A percentile compares a stretch with the other conserved stretches of the same genome.
phyloP scores from a whole-genome alignment of 257 asterid species.

The Linderniella brevidens region DNA sequence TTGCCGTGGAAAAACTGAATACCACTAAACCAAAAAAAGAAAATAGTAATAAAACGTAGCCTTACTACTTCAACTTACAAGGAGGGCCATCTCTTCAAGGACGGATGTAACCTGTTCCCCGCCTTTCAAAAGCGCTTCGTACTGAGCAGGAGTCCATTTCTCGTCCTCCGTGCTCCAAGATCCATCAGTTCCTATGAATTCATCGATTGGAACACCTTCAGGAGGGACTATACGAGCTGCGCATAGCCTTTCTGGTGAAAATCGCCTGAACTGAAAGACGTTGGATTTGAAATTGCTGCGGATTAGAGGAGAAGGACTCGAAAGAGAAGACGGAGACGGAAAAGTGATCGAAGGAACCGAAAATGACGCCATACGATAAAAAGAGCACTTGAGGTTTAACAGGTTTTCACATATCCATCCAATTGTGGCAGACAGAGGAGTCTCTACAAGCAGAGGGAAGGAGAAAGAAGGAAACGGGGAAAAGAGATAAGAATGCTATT shows the following conservation, averaged over 20 bases:
- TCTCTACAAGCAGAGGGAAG: no score
- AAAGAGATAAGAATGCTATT: no score
- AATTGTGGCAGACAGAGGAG: no score
- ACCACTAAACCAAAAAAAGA: background rate
- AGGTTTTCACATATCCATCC: no score
- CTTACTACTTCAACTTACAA: constrained; percentile 27
- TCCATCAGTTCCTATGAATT: constrained; percentile 19
- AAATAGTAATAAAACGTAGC: background rate
- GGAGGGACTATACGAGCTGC: constrained; percentile 23
- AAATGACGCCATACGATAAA: no score
- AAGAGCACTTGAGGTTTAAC: no score
- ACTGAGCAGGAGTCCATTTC: constrained; percentile 38
- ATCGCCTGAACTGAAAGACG: no score
- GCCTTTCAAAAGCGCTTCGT: constrained; percentile 56
- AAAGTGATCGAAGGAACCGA: no score
- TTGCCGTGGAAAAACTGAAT: background rate
- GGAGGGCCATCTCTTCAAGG: constrained; percentile 80
- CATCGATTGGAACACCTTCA: constrained; percentile 25
- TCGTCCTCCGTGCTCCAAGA: constrained; percentile 8
- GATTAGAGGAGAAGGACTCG: no score
- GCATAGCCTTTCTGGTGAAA: constrained; percentile 3
- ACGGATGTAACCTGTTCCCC: constrained; percentile 94
- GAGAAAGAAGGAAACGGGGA: no score
- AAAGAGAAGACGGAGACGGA: no score
- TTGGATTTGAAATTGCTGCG: no score